phyloP scores from a whole-genome alignment of 805 yeast species.

The Kodamaea hsintzibuensis region DNA sequence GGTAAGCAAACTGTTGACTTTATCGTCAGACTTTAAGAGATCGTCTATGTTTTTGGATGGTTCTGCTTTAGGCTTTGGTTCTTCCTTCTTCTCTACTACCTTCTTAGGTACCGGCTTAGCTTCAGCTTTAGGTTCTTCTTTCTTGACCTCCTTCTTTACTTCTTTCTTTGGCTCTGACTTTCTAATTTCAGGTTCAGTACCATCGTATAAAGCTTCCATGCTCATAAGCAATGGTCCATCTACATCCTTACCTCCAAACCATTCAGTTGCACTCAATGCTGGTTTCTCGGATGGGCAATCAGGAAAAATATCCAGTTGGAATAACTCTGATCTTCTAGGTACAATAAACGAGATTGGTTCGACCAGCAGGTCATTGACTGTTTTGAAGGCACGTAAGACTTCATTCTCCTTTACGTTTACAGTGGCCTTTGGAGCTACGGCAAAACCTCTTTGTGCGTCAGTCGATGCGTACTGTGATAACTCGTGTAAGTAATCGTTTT shows the following conservation, averaged over 20 bases:
- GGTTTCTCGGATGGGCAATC: conserved; percentile 82
- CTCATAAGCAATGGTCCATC: conserved; percentile 79
- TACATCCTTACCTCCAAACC: conserved; percentile 75
- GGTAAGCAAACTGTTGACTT: conserved; percentile 35
- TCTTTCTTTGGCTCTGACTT: conserved; percentile 27
- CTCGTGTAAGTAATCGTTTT: conserved; percentile 77
- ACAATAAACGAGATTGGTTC: conserved; percentile 93
- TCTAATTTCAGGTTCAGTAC: conserved; percentile 53
- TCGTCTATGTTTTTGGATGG: conserved; percentile 35
- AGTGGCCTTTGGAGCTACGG: conserved; percentile 79
- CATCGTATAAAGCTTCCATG: conserved; percentile 80
- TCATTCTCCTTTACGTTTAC: conserved; percentile 84
- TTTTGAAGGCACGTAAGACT: conserved; percentile 77
- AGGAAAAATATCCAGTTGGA: conserved; percentile 91
- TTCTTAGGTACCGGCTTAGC: conserved; percentile 15
- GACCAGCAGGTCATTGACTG: conserved; percentile 78
- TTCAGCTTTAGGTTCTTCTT: conserved; percentile 15
- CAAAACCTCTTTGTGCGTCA: conserved; percentile 96
- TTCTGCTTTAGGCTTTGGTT: conserved; percentile 6
- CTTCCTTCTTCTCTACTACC: conserved; percentile 1
- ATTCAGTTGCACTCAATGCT: conserved; percentile 77
- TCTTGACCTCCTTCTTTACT: conserved; percentile 17
- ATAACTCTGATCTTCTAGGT: conserved; percentile 90
- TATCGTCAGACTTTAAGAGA: conserved; percentile 35
- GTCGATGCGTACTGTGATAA: conserved; percentile 87